Evolutionary conservation across 1,284 basidiomycete species (phyloP).

Genomic region (Ceratobasidium papillatum): DNA sequence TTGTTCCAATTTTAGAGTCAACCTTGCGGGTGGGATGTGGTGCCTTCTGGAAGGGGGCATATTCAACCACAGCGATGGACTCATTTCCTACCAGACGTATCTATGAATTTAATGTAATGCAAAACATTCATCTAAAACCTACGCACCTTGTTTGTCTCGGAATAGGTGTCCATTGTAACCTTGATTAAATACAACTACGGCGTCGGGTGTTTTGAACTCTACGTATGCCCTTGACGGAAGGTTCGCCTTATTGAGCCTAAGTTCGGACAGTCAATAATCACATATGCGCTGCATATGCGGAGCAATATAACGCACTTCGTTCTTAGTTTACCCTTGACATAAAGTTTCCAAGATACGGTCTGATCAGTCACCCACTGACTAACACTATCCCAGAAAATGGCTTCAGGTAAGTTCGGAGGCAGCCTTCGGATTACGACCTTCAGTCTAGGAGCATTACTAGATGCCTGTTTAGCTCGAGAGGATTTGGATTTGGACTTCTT

Average conservation of each 20-base stretch:
- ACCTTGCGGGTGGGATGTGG: slow-evolving; percentile 77
- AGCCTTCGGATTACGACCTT: slow-evolving; percentile 90
- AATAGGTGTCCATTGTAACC: slow-evolving; percentile 94
- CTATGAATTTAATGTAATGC: neutral
- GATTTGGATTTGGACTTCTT: slow-evolving; percentile 30
- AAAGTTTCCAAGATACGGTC: slow-evolving; percentile 72
- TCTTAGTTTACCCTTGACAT: slow-evolving; percentile 72
- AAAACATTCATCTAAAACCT: neutral
- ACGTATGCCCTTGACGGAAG: slow-evolving; percentile 91
- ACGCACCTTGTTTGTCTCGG: slow-evolving; percentile 84
- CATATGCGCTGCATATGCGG: too few relatives aligned
- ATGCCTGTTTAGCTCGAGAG: slow-evolving; percentile 29
- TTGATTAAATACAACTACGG: slow-evolving; percentile 77
- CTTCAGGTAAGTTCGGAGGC: slow-evolving; percentile 91
- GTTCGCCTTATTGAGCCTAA: slow-evolving; percentile 80
- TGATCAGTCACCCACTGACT: slow-evolving; percentile 83
- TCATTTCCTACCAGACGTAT: slow-evolving; percentile 72
- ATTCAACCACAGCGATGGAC: slow-evolving; percentile 89
- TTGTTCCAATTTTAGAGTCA: slow-evolving; percentile 75
- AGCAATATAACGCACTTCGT: slow-evolving; percentile 64
- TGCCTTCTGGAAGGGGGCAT: slow-evolving; percentile 89
- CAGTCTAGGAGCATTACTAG: slow-evolving; percentile 53
- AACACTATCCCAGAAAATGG: slow-evolving; percentile 93
- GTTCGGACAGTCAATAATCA: neutral
- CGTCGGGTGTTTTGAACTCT: slow-evolving; percentile 80